A percentile compares a stretch with the other conserved stretches of the same genome.
Evolutionary conservation across 192 early-diverging fungal genomes (phyloP).

Genomic region (Gamsiella multidivaricata): DNA sequence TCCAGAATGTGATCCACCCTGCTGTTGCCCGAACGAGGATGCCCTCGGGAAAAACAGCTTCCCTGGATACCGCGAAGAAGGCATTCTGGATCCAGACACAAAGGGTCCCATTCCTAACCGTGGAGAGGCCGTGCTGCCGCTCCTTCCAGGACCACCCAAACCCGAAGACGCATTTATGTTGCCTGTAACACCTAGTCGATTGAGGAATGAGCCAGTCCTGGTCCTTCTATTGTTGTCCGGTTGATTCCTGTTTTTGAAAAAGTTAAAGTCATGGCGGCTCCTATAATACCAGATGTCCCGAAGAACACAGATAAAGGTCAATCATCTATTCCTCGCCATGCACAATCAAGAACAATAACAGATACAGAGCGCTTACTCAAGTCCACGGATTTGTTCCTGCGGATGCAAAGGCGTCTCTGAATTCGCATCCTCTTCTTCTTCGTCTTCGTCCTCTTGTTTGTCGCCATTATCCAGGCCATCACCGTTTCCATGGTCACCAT

Average conservation of each 20-base stretch:
- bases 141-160: neutral
- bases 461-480: neutral
- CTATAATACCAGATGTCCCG: constrained; percentile 19
- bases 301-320: too few species aligned
- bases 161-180: too few species aligned
- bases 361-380: constrained; percentile 32
- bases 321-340: too few species aligned
- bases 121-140: constrained; percentile 8
- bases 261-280: constrained; percentile 52
- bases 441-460: constrained; percentile 1
- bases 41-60: constrained; percentile 27
- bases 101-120: constrained; percentile 47
- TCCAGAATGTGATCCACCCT: neutral
- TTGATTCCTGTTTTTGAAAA: constrained; percentile 46
- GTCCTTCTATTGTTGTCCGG: constrained; percentile 16
- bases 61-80: constrained; percentile 17
- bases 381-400: constrained; percentile 38
- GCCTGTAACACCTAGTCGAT: constrained; percentile 31
- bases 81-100: constrained; percentile 13
- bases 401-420: constrained; percentile 51
- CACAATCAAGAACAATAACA: too few species aligned
- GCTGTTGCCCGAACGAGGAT: constrained; percentile 2
- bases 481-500: neutral
- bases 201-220: constrained; percentile 30
- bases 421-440: constrained; percentile 40